Evolutionary conservation across 805 yeast species (phyloP), one percentile per base, ranked within the genome.

Genomic region (Metschnikowia dekortorum): DNA sequence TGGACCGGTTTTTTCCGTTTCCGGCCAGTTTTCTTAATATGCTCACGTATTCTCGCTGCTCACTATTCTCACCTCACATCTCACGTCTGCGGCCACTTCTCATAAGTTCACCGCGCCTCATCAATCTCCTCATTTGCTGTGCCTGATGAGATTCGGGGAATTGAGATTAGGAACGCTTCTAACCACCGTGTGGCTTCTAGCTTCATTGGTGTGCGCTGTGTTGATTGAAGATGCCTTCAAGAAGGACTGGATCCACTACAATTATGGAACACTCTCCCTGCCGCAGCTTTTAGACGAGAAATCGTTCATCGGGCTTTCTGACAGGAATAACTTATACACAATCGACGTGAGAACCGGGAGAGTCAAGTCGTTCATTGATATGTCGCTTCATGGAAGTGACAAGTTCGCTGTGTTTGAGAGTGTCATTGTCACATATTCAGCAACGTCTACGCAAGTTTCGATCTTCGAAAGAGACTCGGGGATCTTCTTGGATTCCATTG

Each of bases 181-280:
- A n/a, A 13, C 40, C 32, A 33, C 39, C n/a, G 22, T 39, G n/a
- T 46, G 44, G 34, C 45, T 47, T 38, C 44, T 50, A 29, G 37
- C 34, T 26, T 26, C 40, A 7, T n/a, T 41, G 30, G 53, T 36
- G 13, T n/a, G 28, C 6, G 54, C 52, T 6, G 64, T 66, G 4
- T 72, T 65, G 55, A 65, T 73, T 28, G 85, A 81, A 47, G 84
- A 81, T 52, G 82, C 84, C 0, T 80, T 76, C 59, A 64, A 64
- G 14, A 68, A 69, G 33, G 88, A 83, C 56, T 82, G 85, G 84
- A 75, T 80, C 42, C 61, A 72, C 8, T 69, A 68, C 31, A 74
- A 72, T 45, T 62, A 78, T 30, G 84, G 84, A 0, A 56, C 60
- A 6, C 67, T 76, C 29, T 35, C 44, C 31, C 45, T 51, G 37